A percentile compares a stretch with the other conserved stretches of the same genome.
phyloP scores from a whole-genome alignment of 179 eudicot genomes.

The Patellifolia procumbens region DNA sequence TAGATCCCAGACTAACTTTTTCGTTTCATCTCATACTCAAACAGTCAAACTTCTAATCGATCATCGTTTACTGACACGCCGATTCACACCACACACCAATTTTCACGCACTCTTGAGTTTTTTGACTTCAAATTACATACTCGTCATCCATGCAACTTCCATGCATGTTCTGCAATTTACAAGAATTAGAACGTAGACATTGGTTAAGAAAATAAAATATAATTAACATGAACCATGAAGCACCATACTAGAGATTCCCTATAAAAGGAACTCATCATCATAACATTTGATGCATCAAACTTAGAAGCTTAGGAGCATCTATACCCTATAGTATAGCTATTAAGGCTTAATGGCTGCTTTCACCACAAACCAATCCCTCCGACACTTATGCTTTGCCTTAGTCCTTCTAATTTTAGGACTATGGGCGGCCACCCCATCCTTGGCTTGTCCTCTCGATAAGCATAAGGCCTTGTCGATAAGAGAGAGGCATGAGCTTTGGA shows the following conservation, averaged over 20 bases:
- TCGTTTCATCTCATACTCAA: too few species aligned
- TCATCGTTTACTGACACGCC: neutral
- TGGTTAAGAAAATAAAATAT: neutral
- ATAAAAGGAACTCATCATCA: neutral
- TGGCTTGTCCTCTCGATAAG: slow-evolving; percentile 6
- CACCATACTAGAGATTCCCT: neutral
- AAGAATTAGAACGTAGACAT: neutral
- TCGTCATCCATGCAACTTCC: neutral
- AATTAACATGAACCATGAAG: too few species aligned
- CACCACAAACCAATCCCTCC: neutral
- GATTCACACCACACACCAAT: neutral
- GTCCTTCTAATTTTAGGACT: neutral
- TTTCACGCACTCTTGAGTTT: too few species aligned
- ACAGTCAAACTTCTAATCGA: neutral
- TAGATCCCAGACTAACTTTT: too few species aligned
- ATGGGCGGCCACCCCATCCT: neutral
- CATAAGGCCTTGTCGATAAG: neutral
- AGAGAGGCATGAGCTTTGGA: slow-evolving; percentile 40
- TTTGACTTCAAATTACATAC: too few species aligned
- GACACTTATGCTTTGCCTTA: slow-evolving; percentile 15
- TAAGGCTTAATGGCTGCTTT: neutral
- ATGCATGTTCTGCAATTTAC: neutral
- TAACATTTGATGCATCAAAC: neutral
- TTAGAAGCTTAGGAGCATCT: neutral
- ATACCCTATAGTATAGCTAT: neutral